Base-by-base conservation (phyloP, 164 flowering plant species). In the Litsea cubeba region DNA sequence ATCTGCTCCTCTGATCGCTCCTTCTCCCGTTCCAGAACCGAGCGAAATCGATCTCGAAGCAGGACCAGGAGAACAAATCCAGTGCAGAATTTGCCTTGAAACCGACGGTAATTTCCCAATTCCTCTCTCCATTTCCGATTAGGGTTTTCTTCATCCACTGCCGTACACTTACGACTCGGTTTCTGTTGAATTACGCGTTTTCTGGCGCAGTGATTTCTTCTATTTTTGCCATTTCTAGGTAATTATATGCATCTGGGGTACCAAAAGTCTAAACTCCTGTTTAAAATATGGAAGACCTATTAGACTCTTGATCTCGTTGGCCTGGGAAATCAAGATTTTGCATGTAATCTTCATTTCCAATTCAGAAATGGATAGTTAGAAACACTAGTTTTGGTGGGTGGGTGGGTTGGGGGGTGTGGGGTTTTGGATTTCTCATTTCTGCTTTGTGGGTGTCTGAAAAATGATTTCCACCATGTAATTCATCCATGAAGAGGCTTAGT, bases 41-140 rank as follows among this genome's bases (percentile, higher is more conserved):
- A 28, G 65, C 60, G 87, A 85, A 80, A 88, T 95, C 82, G 99
- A 93, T 83, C 95, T 92, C 57, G 98, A 95, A 81, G 97, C 97
- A 0, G 98, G 97, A 3, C 60, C 60, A 0, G 87, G 83, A 17
- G 99, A 95, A 12, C 97, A 95, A 88, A 93, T 90, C 77, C 99
- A 95, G 84, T 95, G 98, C 87, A 84, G 99, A 74, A 95, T 95
- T 82, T 95, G 99, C 81, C 97, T 95, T 60, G 98, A 95, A 79
- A 85, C 91, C 3, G 98, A 95, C 57, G 98, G 99, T 95, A 83
- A 40, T 17, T 17, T 63, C 12, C 12, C 54, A 32, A 62, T 35
- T 17, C 58, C 49, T 51, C 18, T 20, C n/a, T 63, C 23, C 26
- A 40, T 40, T 51, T 66, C n/a, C 22, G 22, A 18, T 68, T 68